phyloP scores from a whole-genome alignment of 805 yeast genomes.

The Candida glaebosa region DNA sequence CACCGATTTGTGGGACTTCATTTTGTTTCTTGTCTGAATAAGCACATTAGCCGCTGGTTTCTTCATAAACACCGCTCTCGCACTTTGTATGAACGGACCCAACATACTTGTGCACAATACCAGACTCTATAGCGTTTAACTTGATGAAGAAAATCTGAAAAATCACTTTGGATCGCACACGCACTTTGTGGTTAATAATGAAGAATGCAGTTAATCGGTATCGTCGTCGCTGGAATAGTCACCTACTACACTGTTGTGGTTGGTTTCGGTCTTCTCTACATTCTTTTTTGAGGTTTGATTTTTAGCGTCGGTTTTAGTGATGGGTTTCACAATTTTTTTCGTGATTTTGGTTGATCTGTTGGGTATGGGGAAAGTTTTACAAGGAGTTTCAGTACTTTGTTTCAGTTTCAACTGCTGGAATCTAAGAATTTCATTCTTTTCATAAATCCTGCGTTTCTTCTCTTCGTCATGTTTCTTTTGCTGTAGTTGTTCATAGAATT shows the following conservation, averaged over 20 bases:
- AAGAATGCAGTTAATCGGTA: no score
- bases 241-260: constrained; percentile 1
- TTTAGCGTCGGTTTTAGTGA: neutral
- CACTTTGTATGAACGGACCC: constrained; percentile 5
- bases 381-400: neutral
- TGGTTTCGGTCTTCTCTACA: neutral
- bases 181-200: no score
- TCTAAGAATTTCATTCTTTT: constrained; percentile 18
- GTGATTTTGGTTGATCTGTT: neutral
- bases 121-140: neutral
- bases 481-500: constrained; percentile 28
- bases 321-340: constrained; percentile 1
- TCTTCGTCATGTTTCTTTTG: constrained; percentile 17
- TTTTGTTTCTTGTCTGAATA: constrained; percentile 41
- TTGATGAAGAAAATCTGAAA: neutral
- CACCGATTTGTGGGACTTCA: constrained; percentile 83
- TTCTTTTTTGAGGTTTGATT: constrained; percentile 1
- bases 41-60: constrained; percentile 20
- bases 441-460: constrained; percentile 17
- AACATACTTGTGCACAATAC: no score
- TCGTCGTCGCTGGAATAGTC: constrained; percentile 5
- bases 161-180: neutral
- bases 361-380: neutral
- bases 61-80: constrained; percentile 12
- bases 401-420: constrained; percentile 9